These are phyloP conservation scores for Aspergillus alliaceus DNA, from an alignment of 2,329 filamentous ascomycete genomes.

Conservation along the genomic window DNA sequence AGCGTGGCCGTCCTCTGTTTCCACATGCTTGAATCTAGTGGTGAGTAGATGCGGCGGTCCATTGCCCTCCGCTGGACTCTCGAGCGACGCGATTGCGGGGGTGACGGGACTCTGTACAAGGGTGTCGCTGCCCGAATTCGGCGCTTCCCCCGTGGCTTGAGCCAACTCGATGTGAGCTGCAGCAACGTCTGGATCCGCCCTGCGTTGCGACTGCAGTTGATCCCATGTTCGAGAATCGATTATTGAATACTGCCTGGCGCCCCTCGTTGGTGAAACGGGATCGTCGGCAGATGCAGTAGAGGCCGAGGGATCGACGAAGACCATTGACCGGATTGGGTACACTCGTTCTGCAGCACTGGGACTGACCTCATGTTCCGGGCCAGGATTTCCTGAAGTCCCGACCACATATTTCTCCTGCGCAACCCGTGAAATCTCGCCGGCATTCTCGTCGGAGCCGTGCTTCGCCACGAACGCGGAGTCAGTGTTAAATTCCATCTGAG, in stretches of 20 bases:
- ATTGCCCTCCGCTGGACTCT: slow-evolving; percentile 2
- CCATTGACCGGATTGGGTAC: slow-evolving; percentile 78
- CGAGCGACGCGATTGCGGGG: neutral
- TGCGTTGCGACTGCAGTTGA: slow-evolving; percentile 7
- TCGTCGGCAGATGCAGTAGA: slow-evolving; percentile 29
- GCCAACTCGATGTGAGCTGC: neutral
- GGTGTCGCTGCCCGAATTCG: neutral
- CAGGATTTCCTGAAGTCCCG: neutral
- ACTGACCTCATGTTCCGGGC: neutral
- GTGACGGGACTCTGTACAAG: neutral
- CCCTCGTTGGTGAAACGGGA: slow-evolving; percentile 21
- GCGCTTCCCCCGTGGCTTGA: neutral
- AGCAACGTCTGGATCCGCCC: neutral
- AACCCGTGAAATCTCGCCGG: neutral
- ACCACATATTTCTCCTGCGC: neutral
- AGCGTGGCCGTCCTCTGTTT: slow-evolving; percentile 75
- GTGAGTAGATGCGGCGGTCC: slow-evolving; percentile 59
- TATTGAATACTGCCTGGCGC: slow-evolving; percentile 28
- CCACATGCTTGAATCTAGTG: slow-evolving; percentile 73
- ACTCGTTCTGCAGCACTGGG: slow-evolving; percentile 58
- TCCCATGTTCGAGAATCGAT: slow-evolving; percentile 29
- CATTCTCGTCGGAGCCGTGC: neutral
- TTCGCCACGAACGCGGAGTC: neutral
- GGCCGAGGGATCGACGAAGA: slow-evolving; percentile 64
- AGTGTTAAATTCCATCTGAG: slow-evolving; percentile 1